Percentiles rank a stretch among this genome's conserved stretches.
Conservation (phyloP, 495 filamentous ascomycete genomes). For the Aspergillus olivimuriae region DNA sequence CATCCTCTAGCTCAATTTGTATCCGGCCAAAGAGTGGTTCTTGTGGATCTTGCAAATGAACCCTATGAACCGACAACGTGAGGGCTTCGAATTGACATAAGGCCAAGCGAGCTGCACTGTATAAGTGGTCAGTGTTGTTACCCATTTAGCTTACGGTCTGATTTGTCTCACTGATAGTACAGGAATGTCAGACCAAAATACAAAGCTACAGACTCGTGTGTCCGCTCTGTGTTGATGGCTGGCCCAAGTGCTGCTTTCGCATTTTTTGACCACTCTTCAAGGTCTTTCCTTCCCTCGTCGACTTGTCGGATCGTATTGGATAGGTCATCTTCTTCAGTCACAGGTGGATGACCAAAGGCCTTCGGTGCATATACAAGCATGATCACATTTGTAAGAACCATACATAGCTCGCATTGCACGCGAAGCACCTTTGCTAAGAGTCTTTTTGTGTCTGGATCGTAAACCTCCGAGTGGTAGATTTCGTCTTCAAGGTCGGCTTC, state of each 20-base stretch:
- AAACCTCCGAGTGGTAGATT: constrained; percentile 3
- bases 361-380: constrained; percentile 1
- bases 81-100: constrained; percentile 4
- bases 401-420: constrained; percentile 1
- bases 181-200: constrained; percentile 5
- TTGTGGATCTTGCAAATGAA: neutral
- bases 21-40: constrained; percentile 1
- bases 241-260: constrained; percentile 1
- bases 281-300: neutral
- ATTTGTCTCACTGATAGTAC: constrained; percentile 2
- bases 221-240: neutral
- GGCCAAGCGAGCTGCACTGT: constrained; percentile 4
- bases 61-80: neutral
- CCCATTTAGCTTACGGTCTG: neutral
- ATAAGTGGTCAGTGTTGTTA: neutral
- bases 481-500: constrained; percentile 5
- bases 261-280: neutral
- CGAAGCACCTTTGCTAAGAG: neutral
- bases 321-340: neutral
- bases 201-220: constrained; percentile 2
- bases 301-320: neutral
- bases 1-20: constrained; percentile 4
- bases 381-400: neutral
- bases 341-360: neutral
- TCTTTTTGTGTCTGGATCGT: constrained; percentile 1